Percentiles rank a stretch among this genome's conserved stretches.
These are phyloP conservation scores for Magnusiomyces clavatus DNA, from an alignment of 1,139 yeast genomes.

Conservation along the genomic window DNA sequence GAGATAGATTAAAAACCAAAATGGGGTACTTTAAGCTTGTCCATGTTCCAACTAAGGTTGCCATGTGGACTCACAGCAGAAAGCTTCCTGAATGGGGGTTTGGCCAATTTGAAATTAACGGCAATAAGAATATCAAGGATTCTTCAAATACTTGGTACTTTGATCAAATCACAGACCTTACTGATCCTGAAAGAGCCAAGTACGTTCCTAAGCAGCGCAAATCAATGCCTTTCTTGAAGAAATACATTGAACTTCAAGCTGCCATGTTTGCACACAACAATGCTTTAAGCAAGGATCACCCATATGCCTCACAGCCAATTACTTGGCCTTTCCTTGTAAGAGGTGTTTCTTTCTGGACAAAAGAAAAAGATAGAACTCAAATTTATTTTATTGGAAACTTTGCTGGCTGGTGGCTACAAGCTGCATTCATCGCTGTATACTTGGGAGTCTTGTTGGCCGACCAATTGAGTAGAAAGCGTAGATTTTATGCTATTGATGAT, in stretches of 20 bases:
- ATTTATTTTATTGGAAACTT: constrained; percentile 87
- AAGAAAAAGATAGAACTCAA: constrained; percentile 50
- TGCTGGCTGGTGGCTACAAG: constrained; percentile 88
- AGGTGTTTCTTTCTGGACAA: constrained; percentile 97
- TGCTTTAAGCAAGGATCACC: constrained; percentile 79
- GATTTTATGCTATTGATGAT: constrained; percentile 48
- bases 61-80: constrained; percentile 91
- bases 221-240: constrained; percentile 63
- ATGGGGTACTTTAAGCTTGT: constrained; percentile 60
- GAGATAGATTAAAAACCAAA: constrained; percentile 56
- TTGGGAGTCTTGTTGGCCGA: constrained; percentile 63
- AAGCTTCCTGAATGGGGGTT: constrained; percentile 92
- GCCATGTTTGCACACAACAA: constrained; percentile 92
- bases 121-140: constrained; percentile 74
- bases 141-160: constrained; percentile 65
- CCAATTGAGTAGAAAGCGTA: constrained; percentile 70
- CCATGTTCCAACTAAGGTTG: constrained; percentile 83
- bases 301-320: constrained; percentile 90
- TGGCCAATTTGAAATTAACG: constrained; percentile 87
- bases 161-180: constrained; percentile 61
- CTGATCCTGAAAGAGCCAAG: constrained; percentile 49
- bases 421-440: constrained; percentile 57
- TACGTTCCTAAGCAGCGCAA: constrained; percentile 48
- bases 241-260: constrained; percentile 84
- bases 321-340: constrained; percentile 89